Base-by-base conservation (phyloP, 371 early-diverging fungal species). In the Rhizomucor miehei region DNA sequence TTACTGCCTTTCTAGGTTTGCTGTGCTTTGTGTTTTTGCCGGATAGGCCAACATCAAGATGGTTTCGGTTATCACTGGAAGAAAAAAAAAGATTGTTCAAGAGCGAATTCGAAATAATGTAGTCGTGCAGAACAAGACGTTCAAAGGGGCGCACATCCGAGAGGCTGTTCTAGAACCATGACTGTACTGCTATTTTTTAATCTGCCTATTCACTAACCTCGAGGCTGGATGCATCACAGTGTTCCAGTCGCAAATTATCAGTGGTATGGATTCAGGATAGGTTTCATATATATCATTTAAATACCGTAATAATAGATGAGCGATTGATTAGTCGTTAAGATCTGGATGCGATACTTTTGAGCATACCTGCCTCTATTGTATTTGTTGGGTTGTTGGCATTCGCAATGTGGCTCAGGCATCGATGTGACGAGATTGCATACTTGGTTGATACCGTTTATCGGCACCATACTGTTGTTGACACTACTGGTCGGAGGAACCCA, bases 211-310 rank as follows among this genome's bases (percentile, higher is more conserved):
- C 0, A 53, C 64, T n/a, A 69, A 68, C 25, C 55, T 73, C 44
- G 62, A 60, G 21, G 66, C 68, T 34, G 69, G 73, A 51, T 69
- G 65, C 24, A 48, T 73, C 55, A 64, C 73, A 16, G 60, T 53
- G 6, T 73, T 65, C 50, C 63, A 53, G 24, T 58, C 64, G 14
- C 63, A 65, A 34, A 67, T 72, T 34, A 66, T 64, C 11, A 39
- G 20, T 6, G 60, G 54, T 17, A 63, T 72, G 59, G 72, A 9
- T 72, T 65, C 47, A 44, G 50, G 44, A 66, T 67, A 60, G 54
- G 52, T 48, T 29, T 5, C 29, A 5, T 29, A n/a, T n/a, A n/a
- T n/a, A n/a, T n/a, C n/a, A n/a, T n/a, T n/a, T n/a, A n/a, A n/a
- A n/a, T n/a, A n/a, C n/a, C n/a, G n/a, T n/a, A n/a, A n/a, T n/a